These are phyloP conservation scores for Guyanaporus albipodus DNA, from an alignment of 768 basidiomycete genomes.

Conservation along the genomic window DNA sequence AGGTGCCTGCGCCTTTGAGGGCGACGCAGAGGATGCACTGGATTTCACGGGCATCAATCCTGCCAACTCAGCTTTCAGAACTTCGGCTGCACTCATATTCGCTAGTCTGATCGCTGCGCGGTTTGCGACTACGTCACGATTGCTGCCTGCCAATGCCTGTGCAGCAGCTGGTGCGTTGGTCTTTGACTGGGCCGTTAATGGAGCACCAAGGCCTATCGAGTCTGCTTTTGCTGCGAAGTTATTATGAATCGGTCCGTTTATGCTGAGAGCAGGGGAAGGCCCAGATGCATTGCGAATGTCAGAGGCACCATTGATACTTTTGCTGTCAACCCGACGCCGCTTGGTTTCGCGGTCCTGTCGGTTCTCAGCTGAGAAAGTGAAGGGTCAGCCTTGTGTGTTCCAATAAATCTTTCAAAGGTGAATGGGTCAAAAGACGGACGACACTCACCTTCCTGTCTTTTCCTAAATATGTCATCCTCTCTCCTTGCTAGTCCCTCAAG, in stretches of 20 bases:
- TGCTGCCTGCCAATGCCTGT: constrained; percentile 79
- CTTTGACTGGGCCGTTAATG: constrained; percentile 54
- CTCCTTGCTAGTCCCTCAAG: constrained; percentile 90
- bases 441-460: constrained; percentile 83
- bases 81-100: constrained; percentile 94
- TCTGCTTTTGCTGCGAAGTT: constrained; percentile 75
- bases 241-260: constrained; percentile 38
- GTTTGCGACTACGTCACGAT: constrained; percentile 86
- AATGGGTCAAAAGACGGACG: constrained; percentile 7
- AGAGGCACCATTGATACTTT: constrained; percentile 37
- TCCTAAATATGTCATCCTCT: constrained; percentile 95
- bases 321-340: constrained; percentile 65
- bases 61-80: constrained; percentile 85
- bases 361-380: constrained; percentile 66
- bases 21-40: constrained; percentile 24
- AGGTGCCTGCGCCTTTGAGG: constrained; percentile 33
- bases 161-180: constrained; percentile 56
- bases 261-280: constrained; percentile 29
- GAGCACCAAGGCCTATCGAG: constrained; percentile 70
- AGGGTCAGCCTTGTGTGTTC: constrained; percentile 13
- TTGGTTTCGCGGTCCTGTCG: constrained; percentile 91
- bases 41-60: constrained; percentile 44
- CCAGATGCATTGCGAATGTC: constrained; percentile 29
- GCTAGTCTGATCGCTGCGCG: constrained; percentile 90
- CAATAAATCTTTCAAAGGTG: constrained; percentile 3